Conservation (phyloP, 768 basidiomycete species). For the Cystobasidium ongulense region DNA sequence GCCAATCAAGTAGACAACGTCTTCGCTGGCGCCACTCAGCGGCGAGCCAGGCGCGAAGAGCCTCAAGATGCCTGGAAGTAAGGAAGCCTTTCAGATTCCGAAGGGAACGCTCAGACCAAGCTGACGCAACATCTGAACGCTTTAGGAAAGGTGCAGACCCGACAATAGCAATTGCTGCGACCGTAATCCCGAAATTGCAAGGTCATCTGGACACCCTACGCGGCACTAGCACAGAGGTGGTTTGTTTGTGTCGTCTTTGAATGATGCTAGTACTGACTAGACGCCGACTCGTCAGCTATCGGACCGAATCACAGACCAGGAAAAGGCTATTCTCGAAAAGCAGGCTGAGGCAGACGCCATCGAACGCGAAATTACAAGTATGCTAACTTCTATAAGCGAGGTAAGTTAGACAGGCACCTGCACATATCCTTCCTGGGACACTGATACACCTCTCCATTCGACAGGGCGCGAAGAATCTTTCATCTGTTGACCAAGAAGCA, state of each 20-base stretch:
- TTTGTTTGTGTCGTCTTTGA: not conserved
- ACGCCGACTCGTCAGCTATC: not conserved
- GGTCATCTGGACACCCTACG: not conserved
- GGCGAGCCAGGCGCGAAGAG: not conserved
- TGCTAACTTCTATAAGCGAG: constrained; percentile 10
- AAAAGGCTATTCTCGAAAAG: not conserved
- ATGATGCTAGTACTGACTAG: not conserved
- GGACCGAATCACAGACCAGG: not conserved
- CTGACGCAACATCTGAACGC: not conserved
- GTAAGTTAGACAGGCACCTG: not conserved
- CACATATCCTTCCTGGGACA: not conserved
- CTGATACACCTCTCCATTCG: not conserved
- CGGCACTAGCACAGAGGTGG: constrained; percentile 1
- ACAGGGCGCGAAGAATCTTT: constrained; percentile 8
- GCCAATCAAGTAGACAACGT: constrained; percentile 17
- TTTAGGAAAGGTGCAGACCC: constrained; percentile 19
- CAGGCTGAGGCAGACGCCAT: constrained; percentile 5
- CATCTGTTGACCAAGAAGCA: constrained; percentile 2
- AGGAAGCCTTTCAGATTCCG: not conserved
- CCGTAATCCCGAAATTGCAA: constrained; percentile 12
- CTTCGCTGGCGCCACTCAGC: not conserved
- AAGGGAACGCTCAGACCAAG: not conserved
- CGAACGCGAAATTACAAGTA: constrained; percentile 12
- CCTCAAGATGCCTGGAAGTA: constrained; percentile 30
- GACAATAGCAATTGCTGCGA: constrained; percentile 2